Evolutionary conservation across 768 basidiomycete genomes (phyloP).

Genomic region (Clathrus columnatus): DNA sequence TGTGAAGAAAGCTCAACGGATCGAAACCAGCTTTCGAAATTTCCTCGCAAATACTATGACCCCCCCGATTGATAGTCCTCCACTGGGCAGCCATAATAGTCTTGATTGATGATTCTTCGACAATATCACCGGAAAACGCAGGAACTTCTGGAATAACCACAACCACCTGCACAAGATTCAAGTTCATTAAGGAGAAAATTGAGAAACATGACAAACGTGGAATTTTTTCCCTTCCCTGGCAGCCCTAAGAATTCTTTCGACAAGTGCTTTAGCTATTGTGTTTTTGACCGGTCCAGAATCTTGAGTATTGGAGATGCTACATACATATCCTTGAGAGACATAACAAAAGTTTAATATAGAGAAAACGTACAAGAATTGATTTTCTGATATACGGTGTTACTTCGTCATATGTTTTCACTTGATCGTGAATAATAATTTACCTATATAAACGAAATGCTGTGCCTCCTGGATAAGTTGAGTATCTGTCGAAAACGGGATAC

Average conservation of each 20-base stretch:
- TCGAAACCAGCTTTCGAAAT: slow-evolving; percentile 69
- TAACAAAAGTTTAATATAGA: neutral
- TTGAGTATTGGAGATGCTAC: slow-evolving; percentile 69
- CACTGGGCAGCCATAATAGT: slow-evolving; percentile 86
- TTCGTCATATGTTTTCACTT: neutral
- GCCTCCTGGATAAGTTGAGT: slow-evolving; percentile 74
- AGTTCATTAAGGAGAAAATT: neutral
- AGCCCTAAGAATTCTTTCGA: slow-evolving; percentile 79
- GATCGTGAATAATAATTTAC: slow-evolving; percentile 29
- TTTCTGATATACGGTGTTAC: slow-evolving; percentile 34
- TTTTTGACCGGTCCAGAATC: slow-evolving; percentile 66
- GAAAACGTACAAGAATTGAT: slow-evolving; percentile 74
- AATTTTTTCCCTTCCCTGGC: slow-evolving; percentile 64
- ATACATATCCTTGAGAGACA: neutral
- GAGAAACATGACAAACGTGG: slow-evolving; percentile 38
- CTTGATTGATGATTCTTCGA: slow-evolving; percentile 51
- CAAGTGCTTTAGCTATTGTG: slow-evolving; percentile 72
- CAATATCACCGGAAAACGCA: slow-evolving; percentile 81
- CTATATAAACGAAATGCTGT: slow-evolving; percentile 88
- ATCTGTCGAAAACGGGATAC: no score
- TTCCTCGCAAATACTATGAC: slow-evolving; percentile 76
- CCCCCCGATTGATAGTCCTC: slow-evolving; percentile 85
- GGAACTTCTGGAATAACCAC: slow-evolving; percentile 88
- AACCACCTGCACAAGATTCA: slow-evolving; percentile 46
- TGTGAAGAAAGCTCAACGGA: slow-evolving; percentile 42